phyloP scores from a whole-genome alignment of 169 alveolate genomes.

The Miamiensis avidus region DNA sequence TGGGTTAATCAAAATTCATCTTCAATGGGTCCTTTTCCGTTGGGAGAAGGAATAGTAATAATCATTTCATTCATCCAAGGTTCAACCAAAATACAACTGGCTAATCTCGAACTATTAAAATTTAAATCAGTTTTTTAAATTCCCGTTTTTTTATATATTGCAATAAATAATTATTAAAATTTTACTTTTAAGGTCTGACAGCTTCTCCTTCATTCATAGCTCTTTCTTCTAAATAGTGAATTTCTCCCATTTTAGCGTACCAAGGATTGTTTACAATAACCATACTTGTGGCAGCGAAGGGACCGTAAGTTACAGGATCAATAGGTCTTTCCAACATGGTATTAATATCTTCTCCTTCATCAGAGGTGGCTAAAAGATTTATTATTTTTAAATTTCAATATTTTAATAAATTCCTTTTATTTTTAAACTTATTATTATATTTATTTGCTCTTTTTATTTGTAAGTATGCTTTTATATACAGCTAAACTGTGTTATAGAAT shows the following conservation, averaged over 20 bases:
- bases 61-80: slow-evolving; percentile 54
- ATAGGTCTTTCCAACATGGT: slow-evolving; percentile 42
- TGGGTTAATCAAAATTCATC: not conserved
- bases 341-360: slow-evolving; percentile 49
- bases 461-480: not conserved
- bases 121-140: no score
- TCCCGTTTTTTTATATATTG: not conserved
- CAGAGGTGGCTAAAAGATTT: slow-evolving; percentile 23
- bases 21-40: not conserved
- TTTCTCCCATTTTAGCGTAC: slow-evolving; percentile 30
- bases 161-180: not conserved
- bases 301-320: slow-evolving; percentile 47
- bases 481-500: not conserved
- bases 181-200: slow-evolving; percentile 21
- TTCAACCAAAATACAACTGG: slow-evolving; percentile 37
- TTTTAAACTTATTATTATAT: not conserved
- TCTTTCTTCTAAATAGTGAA: slow-evolving; percentile 33
- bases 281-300: slow-evolving; percentile 28
- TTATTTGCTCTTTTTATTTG: not conserved
- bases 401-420: not conserved
- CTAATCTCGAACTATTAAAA: slow-evolving; percentile 32
- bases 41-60: slow-evolving; percentile 17
- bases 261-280: slow-evolving; percentile 32
- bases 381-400: not conserved
- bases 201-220: slow-evolving; percentile 13